Evolutionary conservation across 208 protist species (phyloP).

Genomic region (Acanthamoeba rhysodes): DNA sequence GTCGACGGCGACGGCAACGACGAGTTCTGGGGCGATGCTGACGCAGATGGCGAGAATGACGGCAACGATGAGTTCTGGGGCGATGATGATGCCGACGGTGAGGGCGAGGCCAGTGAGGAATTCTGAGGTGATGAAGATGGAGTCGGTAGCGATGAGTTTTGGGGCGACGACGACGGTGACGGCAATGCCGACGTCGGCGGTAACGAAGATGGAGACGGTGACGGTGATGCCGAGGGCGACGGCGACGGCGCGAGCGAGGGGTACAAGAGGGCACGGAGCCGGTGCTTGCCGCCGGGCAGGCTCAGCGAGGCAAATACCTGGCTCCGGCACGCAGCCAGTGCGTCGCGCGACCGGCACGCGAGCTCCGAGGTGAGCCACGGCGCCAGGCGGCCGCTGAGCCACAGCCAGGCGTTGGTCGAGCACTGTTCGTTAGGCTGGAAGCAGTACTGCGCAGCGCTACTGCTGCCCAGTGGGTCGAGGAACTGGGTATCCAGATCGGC

Average conservation of each 20-base stretch:
- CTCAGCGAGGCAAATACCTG: not conserved
- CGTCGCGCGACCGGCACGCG: not conserved
- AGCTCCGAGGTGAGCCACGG: constrained; percentile 9
- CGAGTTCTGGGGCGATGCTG: not conserved
- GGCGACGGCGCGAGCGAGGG: not conserved
- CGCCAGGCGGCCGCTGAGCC: constrained; percentile 1
- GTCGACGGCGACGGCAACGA: not conserved
- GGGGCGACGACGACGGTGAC: no score
- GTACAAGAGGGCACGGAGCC: not conserved
- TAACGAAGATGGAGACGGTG: not conserved
- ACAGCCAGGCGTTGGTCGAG: constrained; percentile 32
- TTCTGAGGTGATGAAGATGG: not conserved
- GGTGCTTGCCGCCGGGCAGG: not conserved
- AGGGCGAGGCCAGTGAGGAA: no score
- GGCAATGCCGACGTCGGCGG: not conserved
- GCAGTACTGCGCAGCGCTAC: not conserved
- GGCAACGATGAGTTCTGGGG: not conserved
- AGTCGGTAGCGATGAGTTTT: not conserved
- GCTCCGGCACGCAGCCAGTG: not conserved
- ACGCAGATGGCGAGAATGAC: not conserved
- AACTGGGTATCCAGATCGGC: constrained; percentile 17
- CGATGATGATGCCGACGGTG: not conserved
- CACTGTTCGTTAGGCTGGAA: constrained; percentile 8
- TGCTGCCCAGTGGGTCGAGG: not conserved
- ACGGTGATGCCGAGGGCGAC: not conserved